Percentiles rank a stretch among this genome's conserved stretches.
Evolutionary conservation across 2,329 filamentous ascomycete species (phyloP).

Genomic region (Herpomyces periplanetae): DNA sequence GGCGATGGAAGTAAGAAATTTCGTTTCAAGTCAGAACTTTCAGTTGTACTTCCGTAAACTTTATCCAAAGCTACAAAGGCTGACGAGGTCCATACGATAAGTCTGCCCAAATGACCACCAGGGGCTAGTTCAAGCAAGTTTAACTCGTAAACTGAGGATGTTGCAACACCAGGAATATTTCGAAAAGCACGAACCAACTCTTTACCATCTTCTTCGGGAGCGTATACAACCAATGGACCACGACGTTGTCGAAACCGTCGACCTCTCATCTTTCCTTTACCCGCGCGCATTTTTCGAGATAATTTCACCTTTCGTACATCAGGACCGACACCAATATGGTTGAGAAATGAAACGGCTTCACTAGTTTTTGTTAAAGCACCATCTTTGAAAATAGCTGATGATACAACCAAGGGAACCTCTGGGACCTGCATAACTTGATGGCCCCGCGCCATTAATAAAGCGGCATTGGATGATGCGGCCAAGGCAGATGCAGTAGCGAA

Average conservation of each 20-base stretch:
- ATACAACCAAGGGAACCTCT: constrained; percentile 85
- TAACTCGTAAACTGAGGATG: constrained; percentile 56
- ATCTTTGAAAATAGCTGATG: constrained; percentile 51
- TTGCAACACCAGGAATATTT: constrained; percentile 97
- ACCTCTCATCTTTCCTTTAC: constrained; percentile 93
- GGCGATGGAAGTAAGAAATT: constrained; percentile 89
- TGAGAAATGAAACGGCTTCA: constrained; percentile 47
- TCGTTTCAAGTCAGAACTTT: constrained; percentile 74
- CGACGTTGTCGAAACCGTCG: constrained; percentile 91
- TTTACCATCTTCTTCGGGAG: constrained; percentile 76
- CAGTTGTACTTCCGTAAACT: constrained; percentile 78
- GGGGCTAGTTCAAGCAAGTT: constrained; percentile 98
- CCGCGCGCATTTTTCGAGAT: constrained; percentile 83
- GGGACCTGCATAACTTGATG: constrained; percentile 72
- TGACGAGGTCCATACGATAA: constrained; percentile 92
- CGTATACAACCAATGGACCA: constrained; percentile 88
- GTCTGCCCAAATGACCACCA: constrained; percentile 90
- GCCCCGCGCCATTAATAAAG: constrained; percentile 79
- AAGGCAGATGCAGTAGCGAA: constrained; percentile 92
- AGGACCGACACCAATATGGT: constrained; percentile 51
- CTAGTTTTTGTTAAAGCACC: constrained; percentile 55
- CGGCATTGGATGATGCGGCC: constrained; percentile 71
- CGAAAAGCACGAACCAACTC: constrained; percentile 77
- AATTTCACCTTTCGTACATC: constrained; percentile 85
- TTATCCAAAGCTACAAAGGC: constrained; percentile 86